These are phyloP conservation scores for Debaryomyces psychrophilus DNA, from an alignment of 1,139 yeast species.

Conservation along the genomic window DNA sequence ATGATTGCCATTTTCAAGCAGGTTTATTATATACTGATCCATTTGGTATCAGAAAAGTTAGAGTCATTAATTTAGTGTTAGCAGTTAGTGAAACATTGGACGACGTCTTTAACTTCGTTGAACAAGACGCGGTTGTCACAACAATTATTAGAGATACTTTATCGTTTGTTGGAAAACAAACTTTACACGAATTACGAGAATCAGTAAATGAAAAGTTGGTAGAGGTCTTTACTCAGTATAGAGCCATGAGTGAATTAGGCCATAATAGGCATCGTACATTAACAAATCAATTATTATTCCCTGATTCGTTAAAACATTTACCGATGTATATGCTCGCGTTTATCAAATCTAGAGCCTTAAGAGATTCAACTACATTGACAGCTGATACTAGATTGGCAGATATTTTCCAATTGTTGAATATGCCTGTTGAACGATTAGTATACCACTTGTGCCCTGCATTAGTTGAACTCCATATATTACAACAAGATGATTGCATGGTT, in stretches of 20 bases:
- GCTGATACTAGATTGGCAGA: conserved; percentile 67
- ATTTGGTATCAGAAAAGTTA: conserved; percentile 76
- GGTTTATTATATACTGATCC: conserved; percentile 83
- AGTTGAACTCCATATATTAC: conserved; percentile 69
- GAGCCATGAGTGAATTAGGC: conserved; percentile 57
- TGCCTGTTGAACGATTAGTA: conserved; percentile 62
- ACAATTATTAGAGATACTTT: conserved; percentile 75
- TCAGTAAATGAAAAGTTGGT: conserved; percentile 66
- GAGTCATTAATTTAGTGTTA: conserved; percentile 81
- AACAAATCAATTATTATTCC: conserved; percentile 74
- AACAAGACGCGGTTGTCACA: conserved; percentile 76
- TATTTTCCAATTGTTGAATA: conserved; percentile 53
- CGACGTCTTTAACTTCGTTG: conserved; percentile 81
- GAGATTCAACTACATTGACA: conserved; percentile 44
- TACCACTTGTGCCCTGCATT: conserved; percentile 81
- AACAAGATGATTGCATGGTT: conserved; percentile 56
- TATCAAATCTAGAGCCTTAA: conserved; percentile 67
- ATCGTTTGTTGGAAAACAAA: conserved; percentile 59
- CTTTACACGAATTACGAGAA: conserved; percentile 65
- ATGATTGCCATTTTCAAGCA: conserved; percentile 89
- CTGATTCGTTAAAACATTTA: conserved; percentile 75
- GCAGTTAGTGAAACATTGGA: conserved; percentile 76
- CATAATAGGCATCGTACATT: conserved; percentile 50
- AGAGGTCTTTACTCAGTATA: conserved; percentile 76
- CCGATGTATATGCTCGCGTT: conserved; percentile 71